Conservation (phyloP, 345 rosid species). For the Moricandia moricandioides region DNA sequence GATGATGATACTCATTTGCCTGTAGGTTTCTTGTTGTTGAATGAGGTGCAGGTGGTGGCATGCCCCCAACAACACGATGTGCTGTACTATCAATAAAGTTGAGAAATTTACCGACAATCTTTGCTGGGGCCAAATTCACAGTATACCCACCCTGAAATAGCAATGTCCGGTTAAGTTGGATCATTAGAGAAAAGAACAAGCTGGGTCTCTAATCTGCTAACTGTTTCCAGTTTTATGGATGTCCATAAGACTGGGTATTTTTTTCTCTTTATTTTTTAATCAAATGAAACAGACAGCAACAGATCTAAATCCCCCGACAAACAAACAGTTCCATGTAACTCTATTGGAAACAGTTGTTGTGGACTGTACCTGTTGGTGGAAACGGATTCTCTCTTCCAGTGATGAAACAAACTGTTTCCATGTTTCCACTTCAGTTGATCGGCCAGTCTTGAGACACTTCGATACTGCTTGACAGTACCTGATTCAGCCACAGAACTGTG, state of each 20-base stretch:
- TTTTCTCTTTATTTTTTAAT: neutral
- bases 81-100: conserved; percentile 67
- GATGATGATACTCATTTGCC: conserved; percentile 34
- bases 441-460: conserved; percentile 62
- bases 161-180: conserved; percentile 11
- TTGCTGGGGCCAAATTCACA: conserved; percentile 46
- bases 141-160: conserved; percentile 60
- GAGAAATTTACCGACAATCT: conserved; percentile 54
- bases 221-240: neutral
- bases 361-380: conserved; percentile 58
- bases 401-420: conserved; percentile 52
- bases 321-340: conserved; percentile 8
- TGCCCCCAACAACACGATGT: conserved; percentile 61
- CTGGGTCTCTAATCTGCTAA: neutral
- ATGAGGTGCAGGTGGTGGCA: conserved; percentile 47
- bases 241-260: neutral
- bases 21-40: conserved; percentile 37
- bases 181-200: conserved; percentile 2
- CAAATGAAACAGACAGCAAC: neutral
- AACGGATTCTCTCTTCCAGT: conserved; percentile 69
- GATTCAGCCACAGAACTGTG: conserved; percentile 4
- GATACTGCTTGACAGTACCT: conserved; percentile 76
- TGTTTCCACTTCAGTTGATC: conserved; percentile 56
- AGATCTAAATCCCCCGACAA: conserved; percentile 11
- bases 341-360: neutral